Conservation (phyloP, 2,329 filamentous ascomycete species). For the Rosellinia necatrix region DNA sequence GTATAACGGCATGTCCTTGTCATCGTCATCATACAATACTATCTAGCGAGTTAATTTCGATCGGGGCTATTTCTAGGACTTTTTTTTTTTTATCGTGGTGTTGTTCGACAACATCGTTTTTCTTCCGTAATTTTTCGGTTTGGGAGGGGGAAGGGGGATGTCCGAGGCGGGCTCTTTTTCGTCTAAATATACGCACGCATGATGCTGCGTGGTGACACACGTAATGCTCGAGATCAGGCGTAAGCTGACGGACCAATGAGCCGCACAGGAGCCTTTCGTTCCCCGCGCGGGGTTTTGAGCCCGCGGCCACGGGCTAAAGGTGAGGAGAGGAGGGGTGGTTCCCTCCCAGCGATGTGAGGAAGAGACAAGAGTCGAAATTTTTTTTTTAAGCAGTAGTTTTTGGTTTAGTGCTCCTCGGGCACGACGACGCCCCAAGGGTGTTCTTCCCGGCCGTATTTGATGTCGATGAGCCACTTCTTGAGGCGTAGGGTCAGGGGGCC, state of each 20-base stretch:
- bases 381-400: too few species aligned
- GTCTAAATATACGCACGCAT: conserved; percentile 1
- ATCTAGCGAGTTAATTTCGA: neutral
- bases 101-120: neutral
- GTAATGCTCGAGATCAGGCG: neutral
- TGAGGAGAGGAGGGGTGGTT: neutral
- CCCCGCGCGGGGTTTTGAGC: neutral
- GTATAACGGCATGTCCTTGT: neutral
- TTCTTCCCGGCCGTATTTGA: conserved; percentile 73
- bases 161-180: neutral
- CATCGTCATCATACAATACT: neutral
- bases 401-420: conserved; percentile 58
- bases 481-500: conserved; percentile 64
- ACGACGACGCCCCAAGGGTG: conserved; percentile 74
- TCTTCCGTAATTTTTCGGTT: too few species aligned
- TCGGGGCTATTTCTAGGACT: conserved; percentile 18
- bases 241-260: neutral
- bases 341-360: too few species aligned
- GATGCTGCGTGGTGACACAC: neutral
- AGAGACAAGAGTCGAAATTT: too few species aligned
- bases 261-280: conserved; percentile 1
- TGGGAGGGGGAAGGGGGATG: too few species aligned
- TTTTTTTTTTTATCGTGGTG: too few species aligned
- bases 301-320: neutral
- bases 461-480: conserved; percentile 70